Percentiles rank a stretch among this genome's conserved stretches.
phyloP scores from a whole-genome alignment of 2,329 filamentous ascomycete genomes.

The Tricladium varicosporioides region DNA sequence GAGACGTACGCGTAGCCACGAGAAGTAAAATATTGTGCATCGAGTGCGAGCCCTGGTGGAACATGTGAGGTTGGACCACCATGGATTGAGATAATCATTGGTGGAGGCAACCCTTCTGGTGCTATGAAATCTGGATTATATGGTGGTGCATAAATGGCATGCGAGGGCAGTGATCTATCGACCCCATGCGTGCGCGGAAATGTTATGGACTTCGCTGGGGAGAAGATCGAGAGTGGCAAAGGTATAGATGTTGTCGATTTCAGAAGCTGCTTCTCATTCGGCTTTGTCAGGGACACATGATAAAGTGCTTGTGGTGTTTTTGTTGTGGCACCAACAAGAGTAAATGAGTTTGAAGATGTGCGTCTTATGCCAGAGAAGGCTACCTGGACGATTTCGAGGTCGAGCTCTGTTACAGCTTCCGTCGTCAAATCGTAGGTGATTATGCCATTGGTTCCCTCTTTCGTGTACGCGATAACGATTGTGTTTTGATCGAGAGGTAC shows the following conservation, averaged over 20 bases:
- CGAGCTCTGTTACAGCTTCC: slow-evolving; percentile 33
- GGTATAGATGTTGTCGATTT: slow-evolving; percentile 36
- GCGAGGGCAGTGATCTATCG: slow-evolving; percentile 16
- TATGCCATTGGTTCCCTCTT: slow-evolving; percentile 35
- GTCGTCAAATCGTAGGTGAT: slow-evolving; percentile 40
- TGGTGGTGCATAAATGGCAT: slow-evolving; percentile 46
- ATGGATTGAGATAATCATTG: slow-evolving; percentile 49
- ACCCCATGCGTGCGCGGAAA: slow-evolving; percentile 32
- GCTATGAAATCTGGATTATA: slow-evolving; percentile 43
- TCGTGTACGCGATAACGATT: slow-evolving; percentile 36
- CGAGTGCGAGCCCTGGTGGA: slow-evolving; percentile 43
- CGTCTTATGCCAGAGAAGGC: slow-evolving; percentile 34
- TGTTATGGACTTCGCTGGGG: slow-evolving; percentile 38
- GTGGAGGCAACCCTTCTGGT: slow-evolving; percentile 41
- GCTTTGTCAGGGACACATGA: slow-evolving; percentile 32
- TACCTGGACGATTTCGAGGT: slow-evolving; percentile 33
- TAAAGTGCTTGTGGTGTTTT: slow-evolving; percentile 37
- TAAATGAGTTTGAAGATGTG: slow-evolving; percentile 36
- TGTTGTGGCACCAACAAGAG: slow-evolving; percentile 39
- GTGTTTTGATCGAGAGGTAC: slow-evolving; percentile 36
- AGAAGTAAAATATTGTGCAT: slow-evolving; percentile 52
- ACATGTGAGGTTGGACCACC: slow-evolving; percentile 49
- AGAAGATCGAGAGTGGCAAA: slow-evolving; percentile 36
- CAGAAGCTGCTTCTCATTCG: slow-evolving; percentile 31
- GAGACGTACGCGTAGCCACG: slow-evolving; percentile 50